These are phyloP conservation scores for Yarrowia galli DNA, from an alignment of 1,139 yeast genomes.

Conservation along the genomic window DNA sequence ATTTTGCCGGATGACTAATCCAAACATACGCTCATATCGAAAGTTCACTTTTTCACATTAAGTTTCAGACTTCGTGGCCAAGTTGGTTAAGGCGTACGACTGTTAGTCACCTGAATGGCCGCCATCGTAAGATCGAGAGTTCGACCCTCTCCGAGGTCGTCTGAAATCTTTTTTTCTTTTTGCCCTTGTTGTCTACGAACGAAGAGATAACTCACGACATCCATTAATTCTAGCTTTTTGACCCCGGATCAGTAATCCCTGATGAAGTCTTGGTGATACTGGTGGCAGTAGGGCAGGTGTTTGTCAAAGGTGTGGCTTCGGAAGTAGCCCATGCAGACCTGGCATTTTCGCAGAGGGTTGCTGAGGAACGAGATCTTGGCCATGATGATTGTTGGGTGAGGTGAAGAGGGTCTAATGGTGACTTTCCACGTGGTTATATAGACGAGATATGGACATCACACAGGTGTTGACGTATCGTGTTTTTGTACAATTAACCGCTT, in stretches of 20 bases:
- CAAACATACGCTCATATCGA: neutral
- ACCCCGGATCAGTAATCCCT: neutral
- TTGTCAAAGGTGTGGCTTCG: neutral
- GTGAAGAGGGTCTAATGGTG: too few relatives aligned
- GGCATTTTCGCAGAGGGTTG: neutral
- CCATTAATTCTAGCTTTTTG: too few relatives aligned
- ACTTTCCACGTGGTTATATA: too few relatives aligned
- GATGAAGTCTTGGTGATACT: neutral
- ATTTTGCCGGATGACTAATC: neutral
- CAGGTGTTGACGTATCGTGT: too few relatives aligned
- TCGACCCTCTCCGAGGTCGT: conserved; percentile 38
- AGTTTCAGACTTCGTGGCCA: conserved; percentile 60
- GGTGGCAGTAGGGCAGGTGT: neutral
- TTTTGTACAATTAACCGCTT: too few relatives aligned
- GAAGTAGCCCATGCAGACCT: neutral
- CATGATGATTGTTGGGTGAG: too few relatives aligned
- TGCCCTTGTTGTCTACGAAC: too few relatives aligned
- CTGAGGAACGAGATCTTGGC: too few relatives aligned
- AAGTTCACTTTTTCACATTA: neutral
- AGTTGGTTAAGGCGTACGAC: conserved; percentile 66
- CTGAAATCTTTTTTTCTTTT: conserved; percentile 1
- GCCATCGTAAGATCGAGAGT: conserved; percentile 38
- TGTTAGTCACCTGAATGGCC: conserved; percentile 50
- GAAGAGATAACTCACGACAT: too few relatives aligned
- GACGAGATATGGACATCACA: too few relatives aligned